Conservation (phyloP, 2,329 filamentous ascomycete species). For the Beauveria rudraprayagi region DNA sequence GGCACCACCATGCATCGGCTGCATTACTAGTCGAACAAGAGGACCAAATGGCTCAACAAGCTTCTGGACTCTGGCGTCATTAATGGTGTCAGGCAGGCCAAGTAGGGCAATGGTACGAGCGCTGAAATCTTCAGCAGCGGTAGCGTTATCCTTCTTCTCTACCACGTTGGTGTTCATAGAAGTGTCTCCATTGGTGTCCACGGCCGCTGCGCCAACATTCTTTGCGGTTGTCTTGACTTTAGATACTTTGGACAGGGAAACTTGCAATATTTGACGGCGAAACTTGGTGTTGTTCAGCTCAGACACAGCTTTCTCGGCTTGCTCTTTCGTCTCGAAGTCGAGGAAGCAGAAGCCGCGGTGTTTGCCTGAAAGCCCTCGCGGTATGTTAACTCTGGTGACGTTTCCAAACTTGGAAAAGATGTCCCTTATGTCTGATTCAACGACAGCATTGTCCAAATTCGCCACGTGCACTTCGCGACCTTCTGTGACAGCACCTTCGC, state of each 20-base stretch:
- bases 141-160: constrained; percentile 24
- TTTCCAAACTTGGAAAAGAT: constrained; percentile 69
- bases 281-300: constrained; percentile 65
- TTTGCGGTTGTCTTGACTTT: constrained; percentile 51
- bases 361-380: constrained; percentile 57
- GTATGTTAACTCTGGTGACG: constrained; percentile 64
- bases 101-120: constrained; percentile 74
- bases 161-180: constrained; percentile 19
- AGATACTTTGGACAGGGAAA: constrained; percentile 50
- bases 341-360: constrained; percentile 76
- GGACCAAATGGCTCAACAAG: constrained; percentile 63
- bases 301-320: constrained; percentile 57
- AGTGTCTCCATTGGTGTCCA: constrained; percentile 17
- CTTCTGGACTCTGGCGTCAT: constrained; percentile 70
- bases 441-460: constrained; percentile 54
- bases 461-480: constrained; percentile 77
- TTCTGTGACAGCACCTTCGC: constrained; percentile 75
- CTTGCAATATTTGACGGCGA: constrained; percentile 57
- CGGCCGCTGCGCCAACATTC: constrained; percentile 26
- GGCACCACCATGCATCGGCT: constrained; percentile 76
- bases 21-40: constrained; percentile 68
- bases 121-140: constrained; percentile 38
- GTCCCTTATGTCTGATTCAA: constrained; percentile 60
- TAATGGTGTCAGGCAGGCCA: constrained; percentile 85
- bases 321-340: constrained; percentile 62